Percentiles rank a stretch among this genome's conserved stretches.
Evolutionary conservation across 2,329 filamentous ascomycete species (phyloP).

Genomic region (Aureobasidium sp.): DNA sequence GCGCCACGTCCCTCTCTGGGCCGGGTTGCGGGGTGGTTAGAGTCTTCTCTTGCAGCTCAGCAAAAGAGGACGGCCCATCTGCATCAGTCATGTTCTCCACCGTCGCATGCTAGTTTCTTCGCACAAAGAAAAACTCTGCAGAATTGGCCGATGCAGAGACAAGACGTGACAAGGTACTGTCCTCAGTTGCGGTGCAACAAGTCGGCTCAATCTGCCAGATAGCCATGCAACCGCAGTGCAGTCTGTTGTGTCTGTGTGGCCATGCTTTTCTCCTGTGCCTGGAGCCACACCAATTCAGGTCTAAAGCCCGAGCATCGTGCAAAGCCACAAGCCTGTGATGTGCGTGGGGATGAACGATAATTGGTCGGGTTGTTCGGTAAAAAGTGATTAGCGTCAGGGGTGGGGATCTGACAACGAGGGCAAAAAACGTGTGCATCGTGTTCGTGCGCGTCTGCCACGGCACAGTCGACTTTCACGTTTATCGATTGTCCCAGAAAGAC

Average conservation of each 20-base stretch:
- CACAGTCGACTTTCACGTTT: constrained; percentile 8
- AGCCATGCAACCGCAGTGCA: neutral
- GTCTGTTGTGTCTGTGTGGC: constrained; percentile 3
- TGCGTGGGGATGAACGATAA: neutral
- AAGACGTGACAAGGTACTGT: neutral
- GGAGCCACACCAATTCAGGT: neutral
- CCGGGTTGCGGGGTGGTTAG: constrained; percentile 8
- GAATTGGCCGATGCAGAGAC: neutral
- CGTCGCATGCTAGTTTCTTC: neutral
- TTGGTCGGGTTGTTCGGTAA: neutral
- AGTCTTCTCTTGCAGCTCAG: constrained; percentile 10
- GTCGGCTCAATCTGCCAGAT: neutral
- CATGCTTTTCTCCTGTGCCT: constrained; percentile 1
- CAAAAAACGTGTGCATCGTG: constrained; percentile 12
- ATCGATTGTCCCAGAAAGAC: constrained; percentile 12
- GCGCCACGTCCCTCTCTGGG: neutral
- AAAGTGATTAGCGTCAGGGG: constrained; percentile 11
- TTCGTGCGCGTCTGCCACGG: neutral
- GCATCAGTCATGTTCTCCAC: constrained; percentile 9
- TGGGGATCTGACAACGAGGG: constrained; percentile 4
- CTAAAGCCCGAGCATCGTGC: neutral
- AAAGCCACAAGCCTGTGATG: constrained; percentile 2
- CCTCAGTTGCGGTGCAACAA: neutral
- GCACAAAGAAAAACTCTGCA: constrained; percentile 3
- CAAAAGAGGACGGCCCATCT: constrained; percentile 4